These are phyloP conservation scores for Chrysosphaeria jannelii DNA, from an alignment of 2,329 filamentous ascomycete species.

Conservation along the genomic window DNA sequence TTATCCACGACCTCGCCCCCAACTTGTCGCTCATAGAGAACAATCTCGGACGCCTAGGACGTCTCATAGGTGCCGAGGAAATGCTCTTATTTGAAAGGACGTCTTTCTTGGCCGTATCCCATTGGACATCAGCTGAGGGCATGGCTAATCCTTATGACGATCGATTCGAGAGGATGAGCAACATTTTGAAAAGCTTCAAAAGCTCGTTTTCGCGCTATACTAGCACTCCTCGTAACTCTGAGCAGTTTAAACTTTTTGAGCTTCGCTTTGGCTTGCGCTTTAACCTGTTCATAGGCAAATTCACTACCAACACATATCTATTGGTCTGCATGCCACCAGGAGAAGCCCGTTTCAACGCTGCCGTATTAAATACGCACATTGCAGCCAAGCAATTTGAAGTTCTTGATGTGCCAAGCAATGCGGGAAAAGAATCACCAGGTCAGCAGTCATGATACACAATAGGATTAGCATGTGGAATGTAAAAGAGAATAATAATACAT, in stretches of 20 bases:
- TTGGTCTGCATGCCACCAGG: constrained; percentile 76
- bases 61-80: constrained; percentile 75
- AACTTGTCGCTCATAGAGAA: constrained; percentile 70
- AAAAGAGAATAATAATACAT: neutral
- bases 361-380: constrained; percentile 68
- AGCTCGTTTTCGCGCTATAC: constrained; percentile 51
- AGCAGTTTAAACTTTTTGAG: constrained; percentile 56
- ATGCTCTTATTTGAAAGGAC: constrained; percentile 84
- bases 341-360: constrained; percentile 72
- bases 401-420: constrained; percentile 28
- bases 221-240: constrained; percentile 48
- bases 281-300: constrained; percentile 80
- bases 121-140: constrained; percentile 50
- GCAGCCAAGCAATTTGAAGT: constrained; percentile 56
- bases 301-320: constrained; percentile 93
- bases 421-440: no score
- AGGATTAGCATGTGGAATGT: no score
- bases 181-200: constrained; percentile 97
- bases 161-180: constrained; percentile 76
- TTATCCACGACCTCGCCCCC: constrained; percentile 93
- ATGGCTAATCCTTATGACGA: constrained; percentile 65
- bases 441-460: no score
- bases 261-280: constrained; percentile 51
- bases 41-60: constrained; percentile 54
- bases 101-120: constrained; percentile 87